A percentile compares a stretch with the other conserved stretches of the same genome.
Evolutionary conservation across 2,329 filamentous ascomycete species (phyloP).

Genomic region (Colletotrichum camelliae): DNA sequence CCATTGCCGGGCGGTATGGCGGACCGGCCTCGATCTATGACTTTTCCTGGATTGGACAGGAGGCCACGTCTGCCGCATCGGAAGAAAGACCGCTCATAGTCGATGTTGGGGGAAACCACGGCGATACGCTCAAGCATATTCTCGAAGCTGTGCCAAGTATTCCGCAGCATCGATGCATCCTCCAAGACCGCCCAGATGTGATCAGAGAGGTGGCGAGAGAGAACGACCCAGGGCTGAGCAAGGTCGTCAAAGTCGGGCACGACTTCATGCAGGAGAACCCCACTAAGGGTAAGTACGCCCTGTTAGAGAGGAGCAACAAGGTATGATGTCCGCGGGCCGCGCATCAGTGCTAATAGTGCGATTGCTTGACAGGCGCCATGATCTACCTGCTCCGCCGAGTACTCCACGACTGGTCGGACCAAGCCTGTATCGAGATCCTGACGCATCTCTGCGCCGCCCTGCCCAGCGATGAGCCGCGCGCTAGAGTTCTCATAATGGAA

Average conservation of each 20-base stretch:
- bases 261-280: constrained; percentile 30
- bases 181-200: constrained; percentile 33
- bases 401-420: constrained; percentile 41
- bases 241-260: constrained; percentile 24
- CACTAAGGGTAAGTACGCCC: neutral
- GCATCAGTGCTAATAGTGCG: neutral
- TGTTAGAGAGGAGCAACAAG: neutral
- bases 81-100: constrained; percentile 28
- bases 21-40: constrained; percentile 27
- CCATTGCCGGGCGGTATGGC: neutral
- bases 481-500: neutral
- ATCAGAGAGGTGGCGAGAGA: constrained; percentile 26
- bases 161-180: constrained; percentile 29
- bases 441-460: constrained; percentile 30
- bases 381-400: constrained; percentile 39
- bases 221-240: constrained; percentile 18
- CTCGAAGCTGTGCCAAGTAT: constrained; percentile 27
- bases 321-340: neutral
- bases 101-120: constrained; percentile 36
- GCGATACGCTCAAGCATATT: constrained; percentile 27
- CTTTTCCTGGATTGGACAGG: constrained; percentile 30
- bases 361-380: constrained; percentile 30
- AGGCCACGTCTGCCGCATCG: neutral
- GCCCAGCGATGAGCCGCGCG: neutral
- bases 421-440: constrained; percentile 31